Evolutionary conservation across 257 asterid genomes (phyloP).

Genomic region (Handroanthus guayacan): DNA sequence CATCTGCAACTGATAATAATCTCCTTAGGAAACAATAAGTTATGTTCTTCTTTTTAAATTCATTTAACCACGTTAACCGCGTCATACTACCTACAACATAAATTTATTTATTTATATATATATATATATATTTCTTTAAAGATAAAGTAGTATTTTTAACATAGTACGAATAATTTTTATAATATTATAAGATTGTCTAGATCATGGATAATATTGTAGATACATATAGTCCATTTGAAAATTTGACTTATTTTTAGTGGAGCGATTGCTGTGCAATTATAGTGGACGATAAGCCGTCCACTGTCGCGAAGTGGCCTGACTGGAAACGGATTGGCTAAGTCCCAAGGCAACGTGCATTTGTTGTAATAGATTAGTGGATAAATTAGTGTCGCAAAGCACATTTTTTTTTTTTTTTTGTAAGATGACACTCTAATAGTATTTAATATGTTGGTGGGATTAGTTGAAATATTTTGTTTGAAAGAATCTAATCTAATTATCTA

Average conservation of each 20-base stretch:
- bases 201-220: not conserved
- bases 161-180: too few species aligned
- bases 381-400: constrained; percentile 18
- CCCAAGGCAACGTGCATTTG: constrained; percentile 15
- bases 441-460: not conserved
- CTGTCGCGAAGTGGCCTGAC: constrained; percentile 35
- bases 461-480: not conserved
- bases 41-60: too few species aligned
- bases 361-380: constrained; percentile 22
- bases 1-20: too few species aligned
- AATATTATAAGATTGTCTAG: not conserved
- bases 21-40: too few species aligned
- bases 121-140: too few species aligned
- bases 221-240: not conserved
- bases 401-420: not conserved
- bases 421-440: constrained; percentile 8
- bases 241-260: constrained; percentile 1
- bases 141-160: too few species aligned
- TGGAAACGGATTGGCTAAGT: not conserved
- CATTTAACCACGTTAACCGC: too few species aligned
- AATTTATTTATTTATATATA: too few species aligned
- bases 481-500: not conserved
- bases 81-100: too few species aligned
- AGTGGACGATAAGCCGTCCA: constrained; percentile 26
- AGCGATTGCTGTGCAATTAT: constrained; percentile 20